Base-by-base conservation (phyloP, 2,329 filamentous ascomycete genomes). In the Spiromastix sp. region DNA sequence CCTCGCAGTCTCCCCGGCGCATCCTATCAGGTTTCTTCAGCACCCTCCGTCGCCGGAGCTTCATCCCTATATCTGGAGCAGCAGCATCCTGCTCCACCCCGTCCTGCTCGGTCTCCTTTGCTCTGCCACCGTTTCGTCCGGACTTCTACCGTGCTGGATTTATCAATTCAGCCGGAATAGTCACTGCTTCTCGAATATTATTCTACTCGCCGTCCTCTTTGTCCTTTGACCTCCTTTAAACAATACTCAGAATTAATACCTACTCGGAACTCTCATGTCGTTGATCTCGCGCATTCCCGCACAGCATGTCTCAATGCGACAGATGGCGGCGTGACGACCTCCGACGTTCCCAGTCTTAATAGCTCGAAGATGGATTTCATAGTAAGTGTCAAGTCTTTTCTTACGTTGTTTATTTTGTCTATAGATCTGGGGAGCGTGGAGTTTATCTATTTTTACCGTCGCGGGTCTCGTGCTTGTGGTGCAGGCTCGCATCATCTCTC, bases 311-410 rank as follows among this genome's bases (percentile, higher is more conserved):
- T 21, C 34, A 24, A 24, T 36, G 27, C 13, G 11, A 8, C 20
- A 11, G 5, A 36, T 36, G 34, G 34, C 18, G 34, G 17, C 15
- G 19, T 36, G 21, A 31, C 31, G 30, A 12, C 25, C 20, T 17
- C 25, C n/a, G n/a, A 11, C 19, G 24, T 13, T 25, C 24, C 12
- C 32, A 32, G 26, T 9, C 19, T 11, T 28, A 16, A 32, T 28
- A 15, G 11, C 5, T 17, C 21, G 12, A 18, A 11, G 8, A 64
- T 64, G 61, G 61, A 64, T 57, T 63, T 64, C 45, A 63, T 63
- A 50, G 61, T 64, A 46, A 51, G 61, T 61, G 7, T n/a, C 29
- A 27, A 32, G 27, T 33, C 38, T 21, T 34, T 20, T 13, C 27
- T n/a, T 34, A 17, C 30, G 25, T 31, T 34, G 31, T 10, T 36